These are phyloP conservation scores for Zychaea mexicana DNA, from an alignment of 371 early-diverging fungal genomes.

Conservation along the genomic window DNA sequence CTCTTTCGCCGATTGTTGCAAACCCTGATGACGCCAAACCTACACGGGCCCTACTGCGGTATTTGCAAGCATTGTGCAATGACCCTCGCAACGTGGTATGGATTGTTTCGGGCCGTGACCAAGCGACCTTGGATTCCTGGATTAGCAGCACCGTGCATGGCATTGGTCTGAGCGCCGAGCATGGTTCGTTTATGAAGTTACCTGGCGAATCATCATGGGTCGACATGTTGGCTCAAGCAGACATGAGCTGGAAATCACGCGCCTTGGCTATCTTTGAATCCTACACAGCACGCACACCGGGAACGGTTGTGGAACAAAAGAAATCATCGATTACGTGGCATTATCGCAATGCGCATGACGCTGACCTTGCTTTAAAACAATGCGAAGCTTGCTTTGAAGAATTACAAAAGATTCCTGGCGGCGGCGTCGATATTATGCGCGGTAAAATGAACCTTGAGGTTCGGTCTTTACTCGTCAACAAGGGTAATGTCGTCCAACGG, in stretches of 20 bases:
- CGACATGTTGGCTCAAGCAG: constrained; percentile 81
- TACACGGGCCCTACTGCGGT: constrained; percentile 62
- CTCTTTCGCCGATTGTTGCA: constrained; percentile 78
- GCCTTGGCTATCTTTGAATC: constrained; percentile 88
- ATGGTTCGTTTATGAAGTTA: constrained; percentile 86
- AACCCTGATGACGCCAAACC: constrained; percentile 77
- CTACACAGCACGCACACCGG: constrained; percentile 88
- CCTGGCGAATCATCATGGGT: constrained; percentile 79
- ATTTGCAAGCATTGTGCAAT: constrained; percentile 61
- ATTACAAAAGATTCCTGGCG: constrained; percentile 78
- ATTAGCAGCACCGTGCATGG: constrained; percentile 71
- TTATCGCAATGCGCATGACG: constrained; percentile 73
- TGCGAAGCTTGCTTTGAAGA: constrained; percentile 86
- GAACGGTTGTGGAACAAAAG: constrained; percentile 90
- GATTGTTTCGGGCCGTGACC: constrained; percentile 88
- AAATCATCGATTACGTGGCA: constrained; percentile 90
- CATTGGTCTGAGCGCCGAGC: constrained; percentile 70
- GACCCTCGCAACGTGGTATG: constrained; percentile 87
- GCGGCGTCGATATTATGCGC: constrained; percentile 91
- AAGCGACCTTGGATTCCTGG: constrained; percentile 60
- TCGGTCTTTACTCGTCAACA: constrained; percentile 77
- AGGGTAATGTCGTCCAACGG: constrained; percentile 95
- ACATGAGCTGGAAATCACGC: constrained; percentile 86
- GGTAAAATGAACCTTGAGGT: constrained; percentile 98
- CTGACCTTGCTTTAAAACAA: constrained; percentile 50